Conservation (phyloP, 768 basidiomycete species). For the Termitomyces sp. region DNA sequence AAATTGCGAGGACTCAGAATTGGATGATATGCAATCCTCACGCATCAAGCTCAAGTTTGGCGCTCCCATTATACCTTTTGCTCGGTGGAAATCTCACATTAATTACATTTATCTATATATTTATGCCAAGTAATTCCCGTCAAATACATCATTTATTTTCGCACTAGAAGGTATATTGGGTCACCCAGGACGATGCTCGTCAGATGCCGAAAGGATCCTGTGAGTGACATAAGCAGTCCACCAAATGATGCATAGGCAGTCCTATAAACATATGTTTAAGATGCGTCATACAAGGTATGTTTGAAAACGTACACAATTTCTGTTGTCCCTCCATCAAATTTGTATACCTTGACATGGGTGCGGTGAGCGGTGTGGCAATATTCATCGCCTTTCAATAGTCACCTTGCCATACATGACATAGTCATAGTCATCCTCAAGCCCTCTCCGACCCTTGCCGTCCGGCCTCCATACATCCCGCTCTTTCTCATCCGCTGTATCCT, state of each 20-base stretch:
- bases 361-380: neutral
- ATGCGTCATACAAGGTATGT: constrained; percentile 2
- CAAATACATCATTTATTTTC: constrained; percentile 44
- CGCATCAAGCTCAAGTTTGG: neutral
- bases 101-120: constrained; percentile 13
- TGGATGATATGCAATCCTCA: constrained; percentile 1
- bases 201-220: constrained; percentile 90
- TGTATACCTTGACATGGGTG: constrained; percentile 70
- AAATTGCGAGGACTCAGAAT: constrained; percentile 39
- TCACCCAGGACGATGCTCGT: constrained; percentile 90
- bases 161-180: constrained; percentile 83
- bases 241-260: constrained; percentile 97
- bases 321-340: constrained; percentile 82
- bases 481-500: constrained; percentile 59
- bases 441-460: constrained; percentile 74
- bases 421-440: constrained; percentile 92
- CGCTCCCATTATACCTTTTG: neutral
- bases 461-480: constrained; percentile 82
- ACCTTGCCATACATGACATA: constrained; percentile 99
- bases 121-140: neutral
- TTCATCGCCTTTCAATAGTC: constrained; percentile 11
- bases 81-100: constrained; percentile 6
- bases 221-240: constrained; percentile 89
- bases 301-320: constrained; percentile 72
- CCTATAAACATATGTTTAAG: constrained; percentile 34